Evolutionary conservation across 2,329 filamentous ascomycete species (phyloP).

Genomic region (Coniochaeta sp.): DNA sequence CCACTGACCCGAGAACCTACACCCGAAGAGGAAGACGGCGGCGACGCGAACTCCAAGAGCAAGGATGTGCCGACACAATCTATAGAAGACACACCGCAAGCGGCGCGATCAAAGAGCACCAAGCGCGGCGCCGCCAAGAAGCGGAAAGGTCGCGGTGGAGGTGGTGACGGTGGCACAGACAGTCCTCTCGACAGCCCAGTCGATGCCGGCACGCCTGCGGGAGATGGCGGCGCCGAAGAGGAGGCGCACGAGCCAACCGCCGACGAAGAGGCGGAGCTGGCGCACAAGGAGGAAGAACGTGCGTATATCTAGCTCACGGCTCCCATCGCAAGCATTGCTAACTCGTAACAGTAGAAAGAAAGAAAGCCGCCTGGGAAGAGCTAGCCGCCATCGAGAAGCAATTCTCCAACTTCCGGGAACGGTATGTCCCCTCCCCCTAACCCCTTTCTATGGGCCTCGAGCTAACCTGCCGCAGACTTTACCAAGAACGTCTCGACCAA

Average conservation of each 20-base stretch:
- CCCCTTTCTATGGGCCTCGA: neutral
- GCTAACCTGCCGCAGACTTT: slow-evolving; percentile 52
- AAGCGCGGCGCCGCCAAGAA: slow-evolving; percentile 32
- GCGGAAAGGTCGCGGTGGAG: slow-evolving; percentile 23
- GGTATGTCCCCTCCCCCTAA: slow-evolving; percentile 36
- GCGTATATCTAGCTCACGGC: slow-evolving; percentile 24
- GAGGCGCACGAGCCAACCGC: slow-evolving; percentile 47
- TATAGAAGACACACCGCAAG: slow-evolving; percentile 25
- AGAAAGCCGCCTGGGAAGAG: slow-evolving; percentile 72
- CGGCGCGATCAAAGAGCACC: slow-evolving; percentile 28
- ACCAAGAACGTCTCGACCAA: slow-evolving; percentile 79
- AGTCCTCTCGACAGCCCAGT: slow-evolving; percentile 12
- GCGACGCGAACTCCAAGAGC: slow-evolving; percentile 40
- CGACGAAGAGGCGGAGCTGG: slow-evolving; percentile 53
- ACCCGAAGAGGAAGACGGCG: slow-evolving; percentile 31
- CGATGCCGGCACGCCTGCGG: slow-evolving; percentile 23
- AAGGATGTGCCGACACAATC: slow-evolving; percentile 27
- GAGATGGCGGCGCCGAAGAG: slow-evolving; percentile 42
- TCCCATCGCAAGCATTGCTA: slow-evolving; percentile 3
- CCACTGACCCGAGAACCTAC: slow-evolving; percentile 14
- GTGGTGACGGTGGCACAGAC: slow-evolving; percentile 8
- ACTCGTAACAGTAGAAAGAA: slow-evolving; percentile 58
- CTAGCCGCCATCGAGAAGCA: slow-evolving; percentile 78
- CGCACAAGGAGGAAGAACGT: slow-evolving; percentile 56
- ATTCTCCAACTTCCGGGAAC: slow-evolving; percentile 78